phyloP scores from a whole-genome alignment of 257 asterid species.

The Penstemon newberryi region DNA sequence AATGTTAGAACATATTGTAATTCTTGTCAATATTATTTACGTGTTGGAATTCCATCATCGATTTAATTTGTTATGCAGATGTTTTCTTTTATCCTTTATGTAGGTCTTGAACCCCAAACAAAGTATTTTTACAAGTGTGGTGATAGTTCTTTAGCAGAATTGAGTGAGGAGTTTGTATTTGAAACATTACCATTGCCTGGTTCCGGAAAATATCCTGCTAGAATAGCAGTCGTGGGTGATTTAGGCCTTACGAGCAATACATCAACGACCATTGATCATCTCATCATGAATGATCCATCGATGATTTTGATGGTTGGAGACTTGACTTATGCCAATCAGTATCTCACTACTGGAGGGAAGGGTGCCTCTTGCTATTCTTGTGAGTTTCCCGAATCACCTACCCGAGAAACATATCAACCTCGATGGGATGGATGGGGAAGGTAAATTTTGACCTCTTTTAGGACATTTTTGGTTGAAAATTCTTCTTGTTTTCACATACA shows the following conservation, averaged over 20 bases:
- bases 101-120: conserved; percentile 75
- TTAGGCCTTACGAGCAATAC: conserved; percentile 81
- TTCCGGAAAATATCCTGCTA: conserved; percentile 56
- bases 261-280: conserved; percentile 73
- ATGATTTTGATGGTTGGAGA: conserved; percentile 76
- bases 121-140: conserved; percentile 83
- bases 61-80: neutral
- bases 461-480: neutral
- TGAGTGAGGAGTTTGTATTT: conserved; percentile 65
- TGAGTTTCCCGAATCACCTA: conserved; percentile 74
- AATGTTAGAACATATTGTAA: neutral
- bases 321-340: conserved; percentile 73
- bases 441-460: conserved; percentile 33
- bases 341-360: conserved; percentile 73
- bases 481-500: neutral
- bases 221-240: conserved; percentile 79
- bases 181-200: conserved; percentile 66
- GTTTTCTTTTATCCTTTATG: conserved; percentile 12
- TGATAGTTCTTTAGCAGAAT: conserved; percentile 61
- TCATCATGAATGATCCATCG: conserved; percentile 60
- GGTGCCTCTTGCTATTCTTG: conserved; percentile 78
- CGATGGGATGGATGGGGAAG: conserved; percentile 98
- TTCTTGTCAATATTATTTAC: no score
- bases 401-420: conserved; percentile 76
- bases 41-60: no score